Conservation (phyloP, 176 grass and related monocot genomes). For the Tillandsia leiboldiana region DNA sequence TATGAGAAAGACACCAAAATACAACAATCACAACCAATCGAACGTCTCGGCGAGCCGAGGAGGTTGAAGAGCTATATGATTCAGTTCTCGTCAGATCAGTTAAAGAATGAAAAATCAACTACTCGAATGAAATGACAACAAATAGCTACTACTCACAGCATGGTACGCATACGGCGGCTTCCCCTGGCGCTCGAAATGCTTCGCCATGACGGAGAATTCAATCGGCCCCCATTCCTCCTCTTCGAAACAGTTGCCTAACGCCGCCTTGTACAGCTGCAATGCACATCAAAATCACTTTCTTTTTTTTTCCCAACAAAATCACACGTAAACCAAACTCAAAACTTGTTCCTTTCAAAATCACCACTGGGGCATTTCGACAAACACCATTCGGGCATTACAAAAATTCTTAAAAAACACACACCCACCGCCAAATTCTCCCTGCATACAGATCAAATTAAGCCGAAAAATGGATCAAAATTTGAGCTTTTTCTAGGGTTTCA, state of each 20-base stretch:
- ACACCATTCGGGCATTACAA: constrained; percentile 6
- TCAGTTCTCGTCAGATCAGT: background rate
- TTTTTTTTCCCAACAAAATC: background rate
- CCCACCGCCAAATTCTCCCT: background rate
- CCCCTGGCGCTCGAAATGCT: constrained; percentile 86
- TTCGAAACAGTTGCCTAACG: constrained; percentile 85
- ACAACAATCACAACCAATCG: no score
- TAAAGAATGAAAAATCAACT: background rate
- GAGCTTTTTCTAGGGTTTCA: no score
- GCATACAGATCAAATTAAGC: background rate
- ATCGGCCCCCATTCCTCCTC: constrained; percentile 85
- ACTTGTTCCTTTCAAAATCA: background rate
- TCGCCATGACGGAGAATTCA: constrained; percentile 82
- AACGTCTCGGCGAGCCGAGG: no score
- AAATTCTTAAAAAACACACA: background rate
- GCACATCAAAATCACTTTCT: background rate
- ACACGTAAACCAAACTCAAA: background rate
- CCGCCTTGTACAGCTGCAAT: constrained; percentile 77
- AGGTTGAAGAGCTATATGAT: no score
- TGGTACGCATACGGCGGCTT: constrained; percentile 90
- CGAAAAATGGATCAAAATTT: no score
- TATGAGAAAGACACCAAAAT: no score
- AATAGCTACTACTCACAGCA: constrained; percentile 41
- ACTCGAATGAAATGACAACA: background rate
- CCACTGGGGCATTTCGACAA: constrained; percentile 13